Base-by-base conservation (phyloP, 192 early-diverging fungal genomes). In the Rhizoclosmatium globosum region DNA sequence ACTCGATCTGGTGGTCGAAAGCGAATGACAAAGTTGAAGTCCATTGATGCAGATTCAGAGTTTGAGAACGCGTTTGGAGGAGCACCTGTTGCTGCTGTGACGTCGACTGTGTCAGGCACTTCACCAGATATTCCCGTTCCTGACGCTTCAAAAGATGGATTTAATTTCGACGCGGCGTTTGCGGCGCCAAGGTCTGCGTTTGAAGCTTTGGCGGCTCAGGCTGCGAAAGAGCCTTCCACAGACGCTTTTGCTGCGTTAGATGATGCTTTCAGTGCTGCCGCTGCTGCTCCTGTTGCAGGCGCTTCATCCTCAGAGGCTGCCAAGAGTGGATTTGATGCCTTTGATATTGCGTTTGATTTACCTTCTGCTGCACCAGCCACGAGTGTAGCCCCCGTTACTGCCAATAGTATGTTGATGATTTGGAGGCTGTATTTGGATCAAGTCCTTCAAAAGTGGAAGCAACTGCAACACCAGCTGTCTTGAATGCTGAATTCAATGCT, bases 21-120 rank as follows among this genome's bases (percentile, higher is more conserved):
- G 39, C 66, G 69, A 6, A 71, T 73, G 44, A 71, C 44, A n/a
- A 65, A 64, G 17, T n/a, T 71, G 61, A 73, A 68, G 42, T 74
- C 19, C 2, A 53, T 79, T 15, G 77, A 79, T 39, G n/a, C 46
- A 19, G 77, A 79, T 3, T 6, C 58, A 4, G 77, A 79, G 39
- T 79, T 79, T 53, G 74, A 21, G 2, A 79, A 79, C 38, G 68
- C 77, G 42, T 72, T 79, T 73, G 77, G 71, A 4, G 46, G 41
- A 15, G 23, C 61, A 21, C 17, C 43, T 44, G 38, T 31, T 2
- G 31, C 64, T 31, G 47, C 60, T 11, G 53, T 59, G 47, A 15
- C 68, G 3, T 21, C 47, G 39, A 17, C 60, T n/a, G 43, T 2
- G 17, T 58, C 39, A 64, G 73, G 57, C 44, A 13, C 60, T 47